Evolutionary conservation across 2,329 filamentous ascomycete genomes (phyloP), one percentile per base, ranked within the genome.

Genomic region (Sporothrix pseudoabietina): DNA sequence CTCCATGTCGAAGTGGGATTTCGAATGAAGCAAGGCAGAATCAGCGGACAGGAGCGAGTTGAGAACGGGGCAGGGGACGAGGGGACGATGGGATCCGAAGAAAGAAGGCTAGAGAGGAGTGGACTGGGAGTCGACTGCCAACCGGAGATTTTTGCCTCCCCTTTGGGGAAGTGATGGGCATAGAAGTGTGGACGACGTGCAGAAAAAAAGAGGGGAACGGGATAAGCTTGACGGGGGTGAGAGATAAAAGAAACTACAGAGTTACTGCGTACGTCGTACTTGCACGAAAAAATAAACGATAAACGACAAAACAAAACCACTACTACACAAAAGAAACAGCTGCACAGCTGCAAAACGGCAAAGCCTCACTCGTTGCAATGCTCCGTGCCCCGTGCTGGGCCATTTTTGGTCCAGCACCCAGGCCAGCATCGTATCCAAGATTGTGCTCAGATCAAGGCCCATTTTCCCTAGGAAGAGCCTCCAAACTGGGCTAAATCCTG

Each of bases 351-450:
- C 44, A 39, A 49, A 54, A 54, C 47, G 26, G 68, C 68, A 70
- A 57, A 57, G 68, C 68, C 68, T 70, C 68, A 57, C 68, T 70
- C 35, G 68, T 70, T 70, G 47, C 65, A 69, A 68, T 49, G 22
- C 63, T 52, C 63, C 63, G 22, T 68, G 65, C 47, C 22, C 65
- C 65, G 47, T 69, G 47, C 19, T 69, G 47, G 26, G 52, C 49
- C 22, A n/a, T 54, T 54, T 54, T 54, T 54, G 49, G 2, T 54
- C 39, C 39, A 19, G 26, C 2, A 12, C 14, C 22, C 54, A 55
- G 57, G 22, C 39, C 65, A 57, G 68, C 32, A 52, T 70, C 49
- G 68, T 57, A 70, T 57, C 49, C 49, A 26, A 41, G 68, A 70
- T 70, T 52, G 57, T 44, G 65, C 65, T 35, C 47, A 39, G 65